Evolutionary conservation across 768 basidiomycete species (phyloP).

Genomic region (Hemileccinum impolitum): DNA sequence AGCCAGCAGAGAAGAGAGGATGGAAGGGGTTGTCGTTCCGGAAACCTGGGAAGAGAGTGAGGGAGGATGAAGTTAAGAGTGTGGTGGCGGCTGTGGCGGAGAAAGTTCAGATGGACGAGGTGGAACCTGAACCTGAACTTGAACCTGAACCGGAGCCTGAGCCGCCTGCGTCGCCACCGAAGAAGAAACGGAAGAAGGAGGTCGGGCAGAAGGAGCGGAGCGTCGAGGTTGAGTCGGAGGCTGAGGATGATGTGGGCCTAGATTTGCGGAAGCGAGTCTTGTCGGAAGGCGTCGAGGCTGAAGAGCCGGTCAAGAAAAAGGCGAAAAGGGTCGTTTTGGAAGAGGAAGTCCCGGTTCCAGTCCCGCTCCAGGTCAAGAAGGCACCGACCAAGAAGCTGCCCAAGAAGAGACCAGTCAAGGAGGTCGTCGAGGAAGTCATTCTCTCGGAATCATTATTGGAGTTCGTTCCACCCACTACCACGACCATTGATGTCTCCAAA

Average conservation of each 20-base stretch:
- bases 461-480: constrained; percentile 48
- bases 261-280: constrained; percentile 43
- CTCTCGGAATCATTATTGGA: constrained; percentile 45
- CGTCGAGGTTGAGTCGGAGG: constrained; percentile 58
- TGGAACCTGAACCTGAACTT: constrained; percentile 32
- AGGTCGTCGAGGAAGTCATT: constrained; percentile 48
- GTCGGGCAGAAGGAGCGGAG: constrained; percentile 32
- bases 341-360: constrained; percentile 33
- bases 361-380: constrained; percentile 17
- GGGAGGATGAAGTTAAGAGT: constrained; percentile 31
- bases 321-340: constrained; percentile 33
- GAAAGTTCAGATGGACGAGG: constrained; percentile 26
- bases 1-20: constrained; percentile 44
- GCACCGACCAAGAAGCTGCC: constrained; percentile 27
- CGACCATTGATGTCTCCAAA: constrained; percentile 47
- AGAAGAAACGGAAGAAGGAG: constrained; percentile 59
- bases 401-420: constrained; percentile 35
- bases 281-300: constrained; percentile 40
- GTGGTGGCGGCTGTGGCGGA: constrained; percentile 17
- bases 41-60: constrained; percentile 40
- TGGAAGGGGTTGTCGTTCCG: constrained; percentile 46
- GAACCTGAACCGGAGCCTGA: constrained; percentile 35
- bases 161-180: constrained; percentile 42
- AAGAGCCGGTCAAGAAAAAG: constrained; percentile 28
- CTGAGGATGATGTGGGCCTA: constrained; percentile 42